These are phyloP conservation scores for Hymenoscyphus albidus DNA, from an alignment of 2,329 filamentous ascomycete species.

Conservation along the genomic window DNA sequence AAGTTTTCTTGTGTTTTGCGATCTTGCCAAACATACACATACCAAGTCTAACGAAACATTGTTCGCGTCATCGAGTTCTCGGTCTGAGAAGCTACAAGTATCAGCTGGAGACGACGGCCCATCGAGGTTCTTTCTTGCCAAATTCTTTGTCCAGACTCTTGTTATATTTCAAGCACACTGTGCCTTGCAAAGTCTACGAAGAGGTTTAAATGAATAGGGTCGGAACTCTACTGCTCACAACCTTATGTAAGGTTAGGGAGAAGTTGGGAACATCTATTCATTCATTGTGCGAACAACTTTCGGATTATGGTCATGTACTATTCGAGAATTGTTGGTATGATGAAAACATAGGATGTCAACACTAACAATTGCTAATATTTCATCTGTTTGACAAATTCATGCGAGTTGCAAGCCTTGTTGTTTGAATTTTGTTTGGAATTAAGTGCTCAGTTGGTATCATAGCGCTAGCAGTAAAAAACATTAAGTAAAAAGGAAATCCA, in stretches of 20 bases:
- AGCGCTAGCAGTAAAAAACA: background rate
- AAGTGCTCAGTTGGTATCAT: conserved; percentile 4
- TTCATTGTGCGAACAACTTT: background rate
- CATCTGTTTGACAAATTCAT: too few relatives aligned
- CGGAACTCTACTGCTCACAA: too few relatives aligned
- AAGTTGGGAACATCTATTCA: background rate
- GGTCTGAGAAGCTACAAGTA: background rate
- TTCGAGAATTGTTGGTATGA: background rate
- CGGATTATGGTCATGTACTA: background rate
- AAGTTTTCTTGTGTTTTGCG: too few relatives aligned
- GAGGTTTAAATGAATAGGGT: too few relatives aligned
- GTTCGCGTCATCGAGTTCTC: background rate
- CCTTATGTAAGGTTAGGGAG: background rate
- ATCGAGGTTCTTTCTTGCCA: background rate
- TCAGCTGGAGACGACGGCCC: background rate
- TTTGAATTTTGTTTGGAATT: background rate
- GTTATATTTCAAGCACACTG: background rate
- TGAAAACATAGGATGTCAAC: background rate
- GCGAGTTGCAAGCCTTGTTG: too few relatives aligned
- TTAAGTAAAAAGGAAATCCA: background rate
- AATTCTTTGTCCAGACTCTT: background rate
- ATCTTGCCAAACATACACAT: background rate
- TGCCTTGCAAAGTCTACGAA: too few relatives aligned
- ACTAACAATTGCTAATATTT: too few relatives aligned
- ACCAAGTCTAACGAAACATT: background rate